A percentile compares a stretch with the other conserved stretches of the same genome.
phyloP scores from a whole-genome alignment of 2,329 filamentous ascomycete genomes.

The Coleophoma crateriformis region DNA sequence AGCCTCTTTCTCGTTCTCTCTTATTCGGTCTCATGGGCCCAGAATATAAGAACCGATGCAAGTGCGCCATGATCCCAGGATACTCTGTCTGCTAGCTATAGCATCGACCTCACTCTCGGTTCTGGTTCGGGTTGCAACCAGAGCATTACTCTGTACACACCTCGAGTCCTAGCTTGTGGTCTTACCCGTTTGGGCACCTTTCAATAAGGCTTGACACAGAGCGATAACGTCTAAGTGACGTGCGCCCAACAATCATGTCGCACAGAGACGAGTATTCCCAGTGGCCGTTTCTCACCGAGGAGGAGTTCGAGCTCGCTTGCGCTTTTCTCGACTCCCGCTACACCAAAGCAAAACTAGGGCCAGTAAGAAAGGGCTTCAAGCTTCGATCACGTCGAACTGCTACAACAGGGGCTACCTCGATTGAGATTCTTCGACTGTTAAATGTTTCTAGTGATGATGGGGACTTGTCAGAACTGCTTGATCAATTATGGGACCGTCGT shows the following conservation, averaged over 20 bases:
- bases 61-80: too few species aligned
- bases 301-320: constrained; percentile 62
- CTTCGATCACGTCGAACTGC: constrained; percentile 37
- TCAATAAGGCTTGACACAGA: background rate
- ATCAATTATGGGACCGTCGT: constrained; percentile 11
- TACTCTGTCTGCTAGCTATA: too few species aligned
- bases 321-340: constrained; percentile 56
- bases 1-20: too few species aligned
- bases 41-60: too few species aligned
- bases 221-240: background rate
- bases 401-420: constrained; percentile 20
- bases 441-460: constrained; percentile 19
- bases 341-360: constrained; percentile 50
- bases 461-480: constrained; percentile 20
- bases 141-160: too few species aligned
- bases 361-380: constrained; percentile 47
- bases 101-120: too few species aligned
- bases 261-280: constrained; percentile 32
- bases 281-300: constrained; percentile 55
- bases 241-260: constrained; percentile 10
- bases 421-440: constrained; percentile 24
- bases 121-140: too few species aligned
- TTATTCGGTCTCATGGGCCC: too few species aligned
- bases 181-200: too few species aligned
- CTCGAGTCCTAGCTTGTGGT: too few species aligned